Conservation (phyloP, 768 basidiomycete genomes). For the Kwoniella heveanensis region DNA sequence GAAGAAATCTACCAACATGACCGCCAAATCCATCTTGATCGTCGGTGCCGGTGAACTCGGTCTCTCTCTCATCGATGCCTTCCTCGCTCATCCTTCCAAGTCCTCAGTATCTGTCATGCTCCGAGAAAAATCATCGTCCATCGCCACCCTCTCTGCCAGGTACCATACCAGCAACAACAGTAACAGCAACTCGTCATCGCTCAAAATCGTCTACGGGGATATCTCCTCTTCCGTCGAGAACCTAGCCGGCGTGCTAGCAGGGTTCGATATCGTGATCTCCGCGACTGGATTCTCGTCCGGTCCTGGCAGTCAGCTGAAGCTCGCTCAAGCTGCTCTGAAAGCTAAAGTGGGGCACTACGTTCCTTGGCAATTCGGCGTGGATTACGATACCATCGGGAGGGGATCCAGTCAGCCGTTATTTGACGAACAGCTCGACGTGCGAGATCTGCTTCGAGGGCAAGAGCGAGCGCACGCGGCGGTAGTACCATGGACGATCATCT, state of each 20-base stretch:
- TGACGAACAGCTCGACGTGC: conserved; percentile 57
- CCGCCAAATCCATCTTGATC: conserved; percentile 4
- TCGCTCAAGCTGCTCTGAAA: conserved; percentile 48
- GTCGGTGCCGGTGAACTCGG: conserved; percentile 27
- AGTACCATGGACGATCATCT: conserved; percentile 50
- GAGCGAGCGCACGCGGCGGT: background rate
- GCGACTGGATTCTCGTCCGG: conserved; percentile 22
- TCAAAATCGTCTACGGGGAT: conserved; percentile 10
- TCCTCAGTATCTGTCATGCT: conserved; percentile 13
- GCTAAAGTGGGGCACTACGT: conserved; percentile 51
- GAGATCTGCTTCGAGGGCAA: conserved; percentile 39
- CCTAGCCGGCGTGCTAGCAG: background rate
- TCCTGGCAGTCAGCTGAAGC: conserved; percentile 40
- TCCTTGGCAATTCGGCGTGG: conserved; percentile 58
- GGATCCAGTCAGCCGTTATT: conserved; percentile 54
- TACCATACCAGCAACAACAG: no score
- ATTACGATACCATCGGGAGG: conserved; percentile 55
- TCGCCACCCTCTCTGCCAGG: background rate
- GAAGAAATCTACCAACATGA: conserved; percentile 1
- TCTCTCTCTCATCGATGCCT: conserved; percentile 7
- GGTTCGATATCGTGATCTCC: conserved; percentile 20
- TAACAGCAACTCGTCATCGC: background rate
- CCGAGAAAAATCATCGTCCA: conserved; percentile 8
- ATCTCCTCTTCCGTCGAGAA: background rate
- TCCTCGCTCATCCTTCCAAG: conserved; percentile 6